Evolutionary conservation across 2,329 filamentous ascomycete genomes (phyloP).

Genomic region (Aspergillus sp.): DNA sequence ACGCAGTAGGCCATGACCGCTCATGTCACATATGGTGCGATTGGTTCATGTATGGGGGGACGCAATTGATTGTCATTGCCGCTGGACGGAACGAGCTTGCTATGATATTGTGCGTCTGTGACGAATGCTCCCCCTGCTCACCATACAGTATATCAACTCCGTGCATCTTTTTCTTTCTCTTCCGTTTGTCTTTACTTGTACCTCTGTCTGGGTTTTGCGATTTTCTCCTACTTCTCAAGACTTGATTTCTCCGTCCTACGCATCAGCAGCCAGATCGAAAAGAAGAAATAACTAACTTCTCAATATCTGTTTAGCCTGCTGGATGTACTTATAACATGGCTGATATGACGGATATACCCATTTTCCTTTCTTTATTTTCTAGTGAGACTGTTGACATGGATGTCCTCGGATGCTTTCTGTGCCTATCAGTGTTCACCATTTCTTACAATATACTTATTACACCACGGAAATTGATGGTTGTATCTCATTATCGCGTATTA

Average conservation of each 20-base stretch:
- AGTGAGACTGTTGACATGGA: background rate
- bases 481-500: too few species aligned
- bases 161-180: conserved; percentile 1
- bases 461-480: background rate
- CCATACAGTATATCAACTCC: conserved; percentile 4
- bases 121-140: conserved; percentile 15
- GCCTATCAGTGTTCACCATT: conserved; percentile 3
- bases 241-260: background rate
- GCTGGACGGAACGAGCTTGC: conserved; percentile 11
- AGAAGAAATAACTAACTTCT: background rate
- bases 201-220: background rate
- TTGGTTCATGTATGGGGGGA: conserved; percentile 3
- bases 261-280: background rate
- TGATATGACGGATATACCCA: conserved; percentile 11
- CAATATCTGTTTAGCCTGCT: conserved; percentile 1
- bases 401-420: conserved; percentile 6
- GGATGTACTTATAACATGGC: conserved; percentile 2
- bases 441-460: conserved; percentile 2
- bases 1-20: conserved; percentile 10
- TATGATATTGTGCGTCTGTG: conserved; percentile 17
- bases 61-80: conserved; percentile 8
- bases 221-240: background rate
- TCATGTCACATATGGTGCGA: conserved; percentile 1
- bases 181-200: background rate
- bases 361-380: background rate